Base-by-base conservation (phyloP, 805 yeast species). In the Ogataea philodendri region DNA sequence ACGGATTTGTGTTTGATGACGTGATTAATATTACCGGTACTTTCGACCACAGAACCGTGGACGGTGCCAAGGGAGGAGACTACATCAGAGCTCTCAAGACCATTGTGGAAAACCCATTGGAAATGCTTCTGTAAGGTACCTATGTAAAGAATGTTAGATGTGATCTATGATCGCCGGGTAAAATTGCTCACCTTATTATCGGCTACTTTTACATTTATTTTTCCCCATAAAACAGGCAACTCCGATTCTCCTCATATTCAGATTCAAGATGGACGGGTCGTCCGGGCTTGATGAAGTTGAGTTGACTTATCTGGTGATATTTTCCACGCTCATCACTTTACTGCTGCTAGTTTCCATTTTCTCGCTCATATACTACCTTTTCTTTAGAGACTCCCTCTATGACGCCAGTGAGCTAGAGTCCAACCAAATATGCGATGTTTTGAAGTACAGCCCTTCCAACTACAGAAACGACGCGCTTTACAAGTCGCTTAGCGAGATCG, bases 41-140 rank as follows among this genome's bases (percentile, higher is more conserved):
- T 35, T 93, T 93, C 59, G 99, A 93, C 70, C 99, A 93, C 74
- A 85, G 97, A 73, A 50, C 84, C 43, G 81, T 90, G 46, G 99
- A 93, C 60, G 99, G 99, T 60, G 97, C 97, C 37, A 78, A 83
- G 54, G 99, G 95, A 55, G 99, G 95, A 63, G 97, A 93, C 55
- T 93, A 78, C 76, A 85, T 93, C 74, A 87, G 78, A 67, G 96
- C 87, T 52, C 75, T 93, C 67, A 93, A 93, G 78, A 74, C 73
- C 55, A 80, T 88, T 49, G 66, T 93, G 51, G 99, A 93, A 74
- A 89, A 93, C 73, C 99, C 99, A 59, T 76, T 93, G 62, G 96
- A 88, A 70, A 70, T 93, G 66, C 69, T 93, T 64, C 71, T 93
- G 64, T 90, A 78, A 54, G 37, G 24, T 22, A 15, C 15, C 16